A percentile compares a stretch with the other conserved stretches of the same genome.
Evolutionary conservation across 345 rosid species (phyloP).

Genomic region (Citrus maxima): DNA sequence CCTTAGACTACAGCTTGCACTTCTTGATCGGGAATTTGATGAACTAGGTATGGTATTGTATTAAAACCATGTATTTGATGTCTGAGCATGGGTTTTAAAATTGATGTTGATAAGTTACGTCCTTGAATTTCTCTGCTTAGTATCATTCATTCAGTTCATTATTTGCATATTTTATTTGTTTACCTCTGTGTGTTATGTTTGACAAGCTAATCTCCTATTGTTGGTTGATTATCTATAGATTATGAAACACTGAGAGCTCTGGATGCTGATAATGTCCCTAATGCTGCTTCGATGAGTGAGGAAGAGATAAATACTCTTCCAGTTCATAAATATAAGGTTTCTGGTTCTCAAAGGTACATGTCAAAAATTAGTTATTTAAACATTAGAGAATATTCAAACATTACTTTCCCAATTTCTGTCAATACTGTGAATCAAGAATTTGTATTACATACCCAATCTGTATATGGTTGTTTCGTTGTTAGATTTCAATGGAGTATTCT

Average conservation of each 20-base stretch:
- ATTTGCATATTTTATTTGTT: neutral
- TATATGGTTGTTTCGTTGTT: conserved; percentile 9
- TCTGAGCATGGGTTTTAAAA: neutral
- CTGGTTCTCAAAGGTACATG: conserved; percentile 45
- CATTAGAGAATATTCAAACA: neutral
- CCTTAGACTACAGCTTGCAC: conserved; percentile 92
- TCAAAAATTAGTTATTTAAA: neutral
- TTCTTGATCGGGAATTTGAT: conserved; percentile 93
- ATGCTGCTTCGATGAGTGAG: conserved; percentile 78
- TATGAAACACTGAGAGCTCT: conserved; percentile 92
- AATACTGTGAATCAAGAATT: neutral
- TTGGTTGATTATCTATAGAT: conserved; percentile 41
- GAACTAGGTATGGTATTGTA: conserved; percentile 59
- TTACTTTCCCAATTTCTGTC: neutral
- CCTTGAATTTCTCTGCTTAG: neutral
- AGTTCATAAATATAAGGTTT: conserved; percentile 72
- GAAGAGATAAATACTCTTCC: conserved; percentile 95
- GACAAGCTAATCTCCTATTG: neutral
- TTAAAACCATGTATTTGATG: neutral
- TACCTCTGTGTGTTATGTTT: neutral
- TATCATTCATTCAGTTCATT: neutral
- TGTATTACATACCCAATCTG: neutral
- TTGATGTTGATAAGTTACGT: neutral
- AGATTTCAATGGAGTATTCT: neutral
- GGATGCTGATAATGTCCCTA: conserved; percentile 67